Evolutionary conservation across 2,329 filamentous ascomycete species (phyloP), one percentile per base, ranked within the genome.

Genomic region (Chaetomium olivaceum): DNA sequence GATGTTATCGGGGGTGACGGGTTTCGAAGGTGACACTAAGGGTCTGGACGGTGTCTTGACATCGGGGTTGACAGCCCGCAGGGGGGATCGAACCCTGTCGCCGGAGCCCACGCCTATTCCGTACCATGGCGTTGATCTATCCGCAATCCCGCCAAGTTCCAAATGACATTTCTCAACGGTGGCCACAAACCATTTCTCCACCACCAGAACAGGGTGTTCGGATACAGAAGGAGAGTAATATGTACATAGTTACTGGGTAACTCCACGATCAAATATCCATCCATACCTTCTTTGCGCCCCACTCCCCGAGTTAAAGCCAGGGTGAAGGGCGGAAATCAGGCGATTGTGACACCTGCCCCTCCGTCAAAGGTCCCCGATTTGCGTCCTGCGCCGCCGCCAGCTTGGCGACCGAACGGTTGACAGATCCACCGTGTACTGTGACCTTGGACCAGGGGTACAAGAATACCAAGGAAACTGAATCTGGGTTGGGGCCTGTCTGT

Each of bases 331-430:
- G 50, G 29, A 14, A 52, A 52, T 52, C 50, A 52, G 50, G 50
- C 50, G 50, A 27, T 52, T 52, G 50, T 52, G 50, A 52, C 50
- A 52, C 50, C 50, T 52, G 50, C 50, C 50, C 11, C 21, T 14
- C 23, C 23, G 50, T 43, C 16, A n/a, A 43, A n/a, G 39, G 8
- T 16, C 48, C 8, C 21, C 9, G 21, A 25, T 51, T 51, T 51
- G 33, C n/a, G 50, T 29, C 23, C 50, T 27, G 50, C 23, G 21
- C 50, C 23, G 21, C 50, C 23, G 21, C 5, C 25, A 27, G 25
- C 11, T 52, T 27, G 23, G 25, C 50, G 21, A 4, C 46, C 46
- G n/a, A 48, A 48, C 46, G 46, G 46, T 48, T 48, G 46, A 48
- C 46, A 48, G 46, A 48, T 48, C 46, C 46, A 48, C 46, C 21